Base-by-base conservation (phyloP, 2,329 filamentous ascomycete species). In the Fonsecaea monophora region DNA sequence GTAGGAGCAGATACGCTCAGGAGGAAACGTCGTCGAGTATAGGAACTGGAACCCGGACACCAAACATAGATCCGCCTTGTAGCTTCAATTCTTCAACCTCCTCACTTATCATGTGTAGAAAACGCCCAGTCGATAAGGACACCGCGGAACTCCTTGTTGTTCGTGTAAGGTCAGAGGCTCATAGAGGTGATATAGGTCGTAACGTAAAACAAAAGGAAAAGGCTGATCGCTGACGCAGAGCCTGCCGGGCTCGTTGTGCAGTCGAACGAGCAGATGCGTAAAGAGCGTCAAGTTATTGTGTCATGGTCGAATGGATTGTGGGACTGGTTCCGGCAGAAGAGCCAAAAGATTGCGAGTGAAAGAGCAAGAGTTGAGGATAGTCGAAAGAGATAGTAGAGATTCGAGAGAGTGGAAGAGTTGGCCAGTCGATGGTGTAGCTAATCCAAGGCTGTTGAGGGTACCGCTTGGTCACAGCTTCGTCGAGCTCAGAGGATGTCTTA, bases 81-180 rank as follows among this genome's bases (percentile, higher is more conserved):
- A 64, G 63, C 40, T 65, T 64, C 59, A 69, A 64, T 62, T 53
- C 66, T 66, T 64, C 66, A 67, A 68, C 62, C 67, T 67, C 67
- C 61, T 32, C 34, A 30, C 59, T 61, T 66, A 66, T 67, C 71
- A 72, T 72, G 62, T 68, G 59, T 64, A 53, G 45, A 66, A 56
- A 66, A 64, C 48, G 48, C 64, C 50, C 60, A 61, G 56, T 64
- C 53, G 64, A 64, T 56, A 62, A 50, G 60, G 35, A 57, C 61
- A 66, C 35, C 63, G 61, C 64, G 64, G 59, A 72, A 72, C 69
- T 71, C 70, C 71, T 68, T 67, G 69, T 71, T 62, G 69, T 72
- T 50, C 70, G 71, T 72, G 66, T 67, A 60, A 54, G 60, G 54
- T 71, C 71, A 71, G 70, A 72, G 70, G 69, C 69, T 73, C 71